Base-by-base conservation (phyloP, 169 alveolate genomes). In the Plasmodium billcollinsi region DNA sequence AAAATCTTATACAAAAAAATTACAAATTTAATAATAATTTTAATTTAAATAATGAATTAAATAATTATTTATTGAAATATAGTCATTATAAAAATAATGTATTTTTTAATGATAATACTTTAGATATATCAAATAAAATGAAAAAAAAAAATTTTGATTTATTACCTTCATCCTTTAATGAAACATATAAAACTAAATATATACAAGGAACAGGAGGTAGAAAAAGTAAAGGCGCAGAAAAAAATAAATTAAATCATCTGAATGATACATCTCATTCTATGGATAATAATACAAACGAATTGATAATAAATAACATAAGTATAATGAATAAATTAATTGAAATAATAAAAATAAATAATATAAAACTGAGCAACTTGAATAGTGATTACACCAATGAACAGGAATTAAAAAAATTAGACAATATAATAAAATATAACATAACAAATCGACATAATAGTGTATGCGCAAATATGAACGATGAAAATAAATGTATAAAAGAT, bases 21-120 rank as follows among this genome's bases (percentile, higher is more conserved):
- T 86, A 86, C 47, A 67, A 92, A 15, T 62, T 83, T 59, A 93
- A 88, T 29, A 83, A 89, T 83, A 88, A 80, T 50, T 54, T 86
- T 2, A 59, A 78, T 12, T 56, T 92, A 54, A 86, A 88, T 20
- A 74, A 91, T n/a, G 92, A 93, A 29, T 65, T 93, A 73, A 69
- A 88, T 39, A 86, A 93, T 12, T 65, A 85, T 20, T 63, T 88
- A 3, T 49, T 93, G 47, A 80, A 69, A 33, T 80, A 80, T 56
- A 69, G 74, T 69, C 66, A 80, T 62, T 80, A 69, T 59, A 80
- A 72, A 49, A 80, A 58, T 58, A 39, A 80, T 80, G 85, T 59
- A 14, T 50, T 80, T 18, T 69, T 80, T 24, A 73, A 69, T 58
- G 90, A 69, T 21, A 58, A 69, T 20, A 66, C 72, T n/a, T 9